Percentiles rank a stretch among this genome's conserved stretches.
These are phyloP conservation scores for Candida bentonensis DNA, from an alignment of 805 yeast species.

Conservation along the genomic window DNA sequence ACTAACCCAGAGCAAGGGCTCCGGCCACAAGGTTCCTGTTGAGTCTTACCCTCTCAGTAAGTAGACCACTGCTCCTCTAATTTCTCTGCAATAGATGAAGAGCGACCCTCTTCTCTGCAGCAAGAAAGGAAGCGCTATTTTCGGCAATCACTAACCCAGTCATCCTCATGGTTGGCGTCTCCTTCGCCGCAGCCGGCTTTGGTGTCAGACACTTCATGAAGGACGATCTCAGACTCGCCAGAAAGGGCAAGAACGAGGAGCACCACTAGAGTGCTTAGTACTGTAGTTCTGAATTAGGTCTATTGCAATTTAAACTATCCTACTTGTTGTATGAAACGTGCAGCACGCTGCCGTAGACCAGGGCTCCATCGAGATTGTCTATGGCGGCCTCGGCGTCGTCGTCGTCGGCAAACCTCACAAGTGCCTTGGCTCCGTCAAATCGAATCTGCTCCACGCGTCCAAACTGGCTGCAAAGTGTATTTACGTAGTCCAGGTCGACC, in stretches of 20 bases:
- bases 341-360: constrained; percentile 14
- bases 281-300: background rate
- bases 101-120: background rate
- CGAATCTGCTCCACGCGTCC: constrained; percentile 17
- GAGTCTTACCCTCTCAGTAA: constrained; percentile 19
- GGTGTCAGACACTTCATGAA: constrained; percentile 12
- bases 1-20: constrained; percentile 1
- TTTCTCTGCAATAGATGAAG: background rate
- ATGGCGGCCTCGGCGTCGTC: constrained; percentile 22
- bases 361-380: constrained; percentile 20
- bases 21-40: constrained; percentile 12
- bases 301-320: constrained; percentile 4
- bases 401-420: constrained; percentile 16
- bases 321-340: constrained; percentile 13
- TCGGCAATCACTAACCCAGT: background rate
- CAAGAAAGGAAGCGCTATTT: background rate
- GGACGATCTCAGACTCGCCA: constrained; percentile 14
- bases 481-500: constrained; percentile 12
- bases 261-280: background rate
- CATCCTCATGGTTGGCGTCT: background rate
- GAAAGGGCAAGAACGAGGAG: constrained; percentile 11
- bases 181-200: constrained; percentile 16
- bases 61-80: constrained; percentile 6
- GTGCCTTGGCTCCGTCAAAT: constrained; percentile 14
- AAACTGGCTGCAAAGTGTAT: constrained; percentile 17